phyloP scores from a whole-genome alignment of 1,284 basidiomycete species.

The Rhodotorula sp. region DNA sequence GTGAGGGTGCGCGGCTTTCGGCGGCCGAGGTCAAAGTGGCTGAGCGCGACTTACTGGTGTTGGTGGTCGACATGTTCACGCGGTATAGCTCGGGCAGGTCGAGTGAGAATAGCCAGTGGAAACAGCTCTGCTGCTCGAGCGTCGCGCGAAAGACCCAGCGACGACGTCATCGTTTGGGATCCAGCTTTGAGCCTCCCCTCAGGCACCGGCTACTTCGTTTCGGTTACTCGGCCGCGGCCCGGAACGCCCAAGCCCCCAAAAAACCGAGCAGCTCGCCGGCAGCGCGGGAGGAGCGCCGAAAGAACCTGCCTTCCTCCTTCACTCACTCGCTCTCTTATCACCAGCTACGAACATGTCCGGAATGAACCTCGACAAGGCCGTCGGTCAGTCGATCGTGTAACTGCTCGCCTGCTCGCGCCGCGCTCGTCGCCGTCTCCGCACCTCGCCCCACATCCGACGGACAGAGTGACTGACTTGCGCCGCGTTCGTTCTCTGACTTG shows the following conservation, averaged over 20 bases:
- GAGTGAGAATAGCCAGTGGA: no score
- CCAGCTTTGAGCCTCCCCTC: no score
- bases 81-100: not conserved
- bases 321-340: not conserved
- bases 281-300: no score
- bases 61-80: not conserved
- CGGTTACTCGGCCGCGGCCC: no score
- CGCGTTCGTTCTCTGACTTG: not conserved
- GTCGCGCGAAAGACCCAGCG: not conserved
- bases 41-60: not conserved
- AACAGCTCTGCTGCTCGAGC: no score
- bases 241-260: no score
- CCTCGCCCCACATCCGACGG: not conserved
- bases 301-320: not conserved
- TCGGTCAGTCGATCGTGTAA: slow-evolving; percentile 12
- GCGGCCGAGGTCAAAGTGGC: no score
- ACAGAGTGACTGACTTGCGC: no score
- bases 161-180: not conserved
- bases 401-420: not conserved
- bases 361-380: slow-evolving; percentile 24
- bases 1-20: no score
- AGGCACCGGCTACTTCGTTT: not conserved
- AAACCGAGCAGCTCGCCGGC: no score
- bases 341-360: slow-evolving; percentile 6
- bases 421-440: not conserved